These are phyloP conservation scores for Phytophthora pistaciae DNA, from an alignment of 352 stramenopile species.

Conservation along the genomic window DNA sequence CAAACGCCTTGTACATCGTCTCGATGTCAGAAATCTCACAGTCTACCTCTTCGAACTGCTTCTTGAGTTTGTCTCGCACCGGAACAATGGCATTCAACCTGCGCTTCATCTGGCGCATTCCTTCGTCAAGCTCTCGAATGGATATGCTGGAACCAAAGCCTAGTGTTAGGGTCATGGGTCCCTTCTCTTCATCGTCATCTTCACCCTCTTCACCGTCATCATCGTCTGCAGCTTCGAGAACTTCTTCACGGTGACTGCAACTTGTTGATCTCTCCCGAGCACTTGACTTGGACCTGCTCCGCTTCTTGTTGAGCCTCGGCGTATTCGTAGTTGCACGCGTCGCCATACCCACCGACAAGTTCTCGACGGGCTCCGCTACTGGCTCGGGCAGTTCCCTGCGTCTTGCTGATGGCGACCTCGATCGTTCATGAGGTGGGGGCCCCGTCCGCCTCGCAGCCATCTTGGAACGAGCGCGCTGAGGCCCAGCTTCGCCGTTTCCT, in stretches of 20 bases:
- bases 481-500: neutral
- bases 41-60: neutral
- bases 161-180: neutral
- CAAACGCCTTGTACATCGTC: neutral
- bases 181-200: neutral
- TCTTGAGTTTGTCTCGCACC: neutral
- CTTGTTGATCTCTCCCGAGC: slow-evolving; percentile 8
- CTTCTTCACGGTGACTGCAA: neutral
- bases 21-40: neutral
- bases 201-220: neutral
- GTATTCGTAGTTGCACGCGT: neutral
- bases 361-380: neutral
- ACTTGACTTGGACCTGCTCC: neutral
- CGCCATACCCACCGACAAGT: neutral
- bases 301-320: neutral
- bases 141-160: neutral
- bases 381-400: neutral
- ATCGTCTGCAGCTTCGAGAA: too few species aligned
- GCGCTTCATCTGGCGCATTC: neutral
- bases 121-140: neutral
- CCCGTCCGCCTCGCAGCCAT: slow-evolving; percentile 9
- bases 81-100: neutral
- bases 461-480: neutral
- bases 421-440: slow-evolving; percentile 1
- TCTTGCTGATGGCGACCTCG: slow-evolving; percentile 3